phyloP scores from a whole-genome alignment of 2,329 filamentous ascomycete genomes.

The Aspergillus viridinutans region DNA sequence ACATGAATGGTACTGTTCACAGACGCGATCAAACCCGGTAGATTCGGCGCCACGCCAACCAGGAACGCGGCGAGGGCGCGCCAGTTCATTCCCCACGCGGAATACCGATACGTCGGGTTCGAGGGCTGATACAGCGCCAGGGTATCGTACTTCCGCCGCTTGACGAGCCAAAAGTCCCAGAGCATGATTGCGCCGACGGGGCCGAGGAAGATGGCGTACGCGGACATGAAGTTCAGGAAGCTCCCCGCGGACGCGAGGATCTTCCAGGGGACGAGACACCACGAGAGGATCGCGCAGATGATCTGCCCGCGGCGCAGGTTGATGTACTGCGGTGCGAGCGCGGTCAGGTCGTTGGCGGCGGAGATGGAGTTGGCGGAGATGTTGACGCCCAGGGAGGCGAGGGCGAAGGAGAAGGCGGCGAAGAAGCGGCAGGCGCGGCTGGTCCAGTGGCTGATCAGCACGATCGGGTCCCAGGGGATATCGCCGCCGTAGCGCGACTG shows the following conservation, averaged over 20 bases:
- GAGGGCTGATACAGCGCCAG: constrained; percentile 50
- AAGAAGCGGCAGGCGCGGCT: constrained; percentile 46
- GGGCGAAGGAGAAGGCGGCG: constrained; percentile 50
- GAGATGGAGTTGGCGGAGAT: constrained; percentile 51
- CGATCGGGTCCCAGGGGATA: constrained; percentile 44
- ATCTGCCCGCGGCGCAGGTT: constrained; percentile 56
- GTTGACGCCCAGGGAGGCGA: constrained; percentile 55
- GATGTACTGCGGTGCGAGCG: constrained; percentile 51
- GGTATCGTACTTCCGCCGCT: constrained; percentile 46
- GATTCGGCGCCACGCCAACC: constrained; percentile 52
- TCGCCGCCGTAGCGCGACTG: constrained; percentile 32
- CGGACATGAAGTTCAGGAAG: constrained; percentile 63
- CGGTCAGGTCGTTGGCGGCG: constrained; percentile 53
- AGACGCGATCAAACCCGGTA: constrained; percentile 52
- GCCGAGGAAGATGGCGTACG: constrained; percentile 62
- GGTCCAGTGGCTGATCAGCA: constrained; percentile 37
- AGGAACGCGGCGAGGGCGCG: constrained; percentile 55
- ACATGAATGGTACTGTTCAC: constrained; percentile 36
- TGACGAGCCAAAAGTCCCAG: constrained; percentile 58
- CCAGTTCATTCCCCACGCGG: constrained; percentile 53
- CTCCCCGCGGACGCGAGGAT: constrained; percentile 56
- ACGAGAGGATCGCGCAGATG: constrained; percentile 53
- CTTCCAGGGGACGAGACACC: constrained; percentile 63
- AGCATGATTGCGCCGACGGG: constrained; percentile 60
- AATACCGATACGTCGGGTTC: constrained; percentile 50